Conservation (phyloP, 768 basidiomycete genomes). For the Psilocybe cyanescens region DNA sequence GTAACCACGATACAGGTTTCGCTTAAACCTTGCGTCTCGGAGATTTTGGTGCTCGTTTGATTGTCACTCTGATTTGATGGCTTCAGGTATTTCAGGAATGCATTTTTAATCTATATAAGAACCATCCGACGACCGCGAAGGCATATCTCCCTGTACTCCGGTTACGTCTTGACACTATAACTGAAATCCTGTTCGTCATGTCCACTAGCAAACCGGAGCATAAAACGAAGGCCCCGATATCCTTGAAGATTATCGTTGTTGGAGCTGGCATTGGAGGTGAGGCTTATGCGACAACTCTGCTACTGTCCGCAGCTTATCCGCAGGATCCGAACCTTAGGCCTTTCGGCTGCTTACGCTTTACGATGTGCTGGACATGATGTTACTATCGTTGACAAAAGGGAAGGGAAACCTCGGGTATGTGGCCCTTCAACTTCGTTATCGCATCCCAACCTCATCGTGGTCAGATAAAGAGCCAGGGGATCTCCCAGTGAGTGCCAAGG, state of each 20-base stretch:
- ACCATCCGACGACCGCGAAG: not conserved
- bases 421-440: not conserved
- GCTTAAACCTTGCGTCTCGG: not conserved
- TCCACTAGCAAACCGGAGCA: not conserved
- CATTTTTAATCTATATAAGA: not conserved
- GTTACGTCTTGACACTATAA: not conserved
- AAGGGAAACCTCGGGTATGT: not conserved
- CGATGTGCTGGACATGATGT: slow-evolving; percentile 7
- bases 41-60: not conserved
- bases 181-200: not conserved
- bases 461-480: not conserved
- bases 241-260: not conserved
- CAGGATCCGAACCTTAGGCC: not conserved
- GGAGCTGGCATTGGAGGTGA: not conserved
- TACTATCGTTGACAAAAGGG: not conserved
- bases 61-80: not conserved
- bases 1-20: not conserved
- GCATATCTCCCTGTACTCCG: not conserved
- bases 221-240: not conserved
- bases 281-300: not conserved
- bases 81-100: not conserved
- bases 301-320: not conserved
- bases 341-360: slow-evolving; percentile 3
- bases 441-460: not conserved
- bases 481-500: not conserved